phyloP scores from a whole-genome alignment of 257 asterid genomes.

The Petrea volubilis region DNA sequence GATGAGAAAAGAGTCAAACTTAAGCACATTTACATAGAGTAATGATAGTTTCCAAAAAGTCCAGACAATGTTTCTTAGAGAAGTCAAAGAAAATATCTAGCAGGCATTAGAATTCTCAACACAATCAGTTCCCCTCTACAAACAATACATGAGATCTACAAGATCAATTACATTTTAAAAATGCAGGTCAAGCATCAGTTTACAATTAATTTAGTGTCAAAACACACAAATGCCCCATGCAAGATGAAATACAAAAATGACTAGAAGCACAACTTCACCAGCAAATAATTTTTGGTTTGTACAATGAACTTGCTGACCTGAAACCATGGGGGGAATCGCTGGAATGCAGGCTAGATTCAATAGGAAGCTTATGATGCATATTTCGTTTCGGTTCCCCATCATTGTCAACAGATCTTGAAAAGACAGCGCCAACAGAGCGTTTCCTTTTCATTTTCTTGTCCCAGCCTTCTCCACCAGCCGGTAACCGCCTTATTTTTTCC shows the following conservation, averaged over 20 bases:
- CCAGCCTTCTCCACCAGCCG: constrained; percentile 95
- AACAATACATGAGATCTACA: background rate
- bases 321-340: constrained; percentile 61
- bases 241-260: background rate
- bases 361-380: constrained; percentile 61
- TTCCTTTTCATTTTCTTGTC: constrained; percentile 95
- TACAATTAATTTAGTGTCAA: background rate
- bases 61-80: constrained; percentile 4
- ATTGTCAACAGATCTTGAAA: constrained; percentile 67
- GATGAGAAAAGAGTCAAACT: background rate
- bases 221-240: constrained; percentile 9
- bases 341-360: constrained; percentile 67
- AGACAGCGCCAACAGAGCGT: constrained; percentile 87
- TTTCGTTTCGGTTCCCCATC: constrained; percentile 73
- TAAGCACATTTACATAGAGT: background rate
- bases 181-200: background rate
- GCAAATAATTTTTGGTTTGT: background rate
- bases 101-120: background rate
- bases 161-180: background rate
- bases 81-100: background rate
- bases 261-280: background rate
- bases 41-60: background rate
- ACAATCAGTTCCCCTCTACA: background rate
- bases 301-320: constrained; percentile 51
- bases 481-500: constrained; percentile 81